Base-by-base conservation (phyloP, 2,329 filamentous ascomycete species). In the Dothideomycetes sp. region DNA sequence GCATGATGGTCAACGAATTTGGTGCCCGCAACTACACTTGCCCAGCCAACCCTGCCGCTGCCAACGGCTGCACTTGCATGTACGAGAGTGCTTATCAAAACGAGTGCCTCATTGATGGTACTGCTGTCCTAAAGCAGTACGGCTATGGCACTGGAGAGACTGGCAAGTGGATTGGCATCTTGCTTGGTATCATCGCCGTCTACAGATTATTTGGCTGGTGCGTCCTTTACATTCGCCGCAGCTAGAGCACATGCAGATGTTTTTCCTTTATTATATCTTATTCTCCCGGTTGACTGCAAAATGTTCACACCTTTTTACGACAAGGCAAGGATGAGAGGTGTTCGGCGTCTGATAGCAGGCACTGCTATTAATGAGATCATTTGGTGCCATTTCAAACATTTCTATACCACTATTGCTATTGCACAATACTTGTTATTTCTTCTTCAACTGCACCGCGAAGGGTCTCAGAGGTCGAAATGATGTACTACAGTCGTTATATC, bases 1-100 rank as follows among this genome's bases (percentile, higher is more conserved):
- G 84, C 11, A 91, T 94, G 85, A 91, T 93, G 84, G 78, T 89
- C 38, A 93, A 91, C 53, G 84, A 94, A 62, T 91, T 94, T 56
- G 64, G 65, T 1, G 48, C 72, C 14, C 67, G 83, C 11, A 70
- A 64, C 3, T 93, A 84, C 57, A 56, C 61, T 3, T 89, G 84
- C 54, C 53, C 40, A 31, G 7, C 22, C 7, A 36, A 15, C 47
- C 19, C 49, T n/a, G n/a, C n/a, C 24, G 17, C 49, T 15, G 61
- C 68, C 46, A 45, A 54, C 0, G 60, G 59, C 0, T 86, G 77
- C 49, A 68, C 70, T 31, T 93, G 85, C 63, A 81, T 84, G 74
- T 91, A 81, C 57, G 60, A 70, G 29, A 80, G 73, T 4, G 67
- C 71, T 45, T 55, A 87, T 42, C 72, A 71, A 31, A 54, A 65